A percentile compares a stretch with the other conserved stretches of the same genome.
Conservation (phyloP, 2,329 filamentous ascomycete species). For the Aspergillus bombycis region DNA sequence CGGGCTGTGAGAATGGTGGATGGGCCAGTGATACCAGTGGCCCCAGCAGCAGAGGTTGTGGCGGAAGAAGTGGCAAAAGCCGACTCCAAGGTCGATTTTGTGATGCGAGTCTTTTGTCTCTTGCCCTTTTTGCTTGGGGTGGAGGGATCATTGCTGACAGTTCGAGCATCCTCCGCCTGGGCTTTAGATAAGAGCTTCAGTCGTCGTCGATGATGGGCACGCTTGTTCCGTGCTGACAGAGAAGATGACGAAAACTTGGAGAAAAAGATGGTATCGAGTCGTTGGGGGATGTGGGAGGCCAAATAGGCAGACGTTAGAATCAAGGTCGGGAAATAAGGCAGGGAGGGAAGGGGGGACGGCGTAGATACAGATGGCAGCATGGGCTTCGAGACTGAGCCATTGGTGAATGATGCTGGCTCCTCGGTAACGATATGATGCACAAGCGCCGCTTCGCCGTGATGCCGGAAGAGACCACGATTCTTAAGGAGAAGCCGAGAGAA, state of each 20-base stretch:
- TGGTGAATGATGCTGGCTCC: slow-evolving; percentile 21
- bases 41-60: slow-evolving; percentile 36
- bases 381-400: slow-evolving; percentile 19
- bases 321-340: slow-evolving; percentile 52
- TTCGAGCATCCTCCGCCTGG: slow-evolving; percentile 38
- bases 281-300: slow-evolving; percentile 50
- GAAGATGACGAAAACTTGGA: slow-evolving; percentile 52
- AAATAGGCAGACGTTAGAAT: slow-evolving; percentile 52
- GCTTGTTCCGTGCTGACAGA: slow-evolving; percentile 47
- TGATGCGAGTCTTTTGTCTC: slow-evolving; percentile 43
- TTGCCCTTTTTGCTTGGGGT: slow-evolving; percentile 40
- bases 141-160: slow-evolving; percentile 30
- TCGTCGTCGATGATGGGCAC: slow-evolving; percentile 46
- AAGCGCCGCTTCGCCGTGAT: slow-evolving; percentile 49
- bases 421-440: slow-evolving; percentile 45
- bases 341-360: slow-evolving; percentile 37
- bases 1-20: slow-evolving; percentile 45
- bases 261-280: slow-evolving; percentile 54
- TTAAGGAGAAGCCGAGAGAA: slow-evolving; percentile 78
- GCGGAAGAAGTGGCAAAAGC: slow-evolving; percentile 45
- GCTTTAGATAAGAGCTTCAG: slow-evolving; percentile 45
- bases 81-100: slow-evolving; percentile 43
- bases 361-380: slow-evolving; percentile 27
- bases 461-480: slow-evolving; percentile 50
- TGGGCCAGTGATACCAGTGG: slow-evolving; percentile 38